Evolutionary conservation across 23 red algal species (phyloP).

Genomic region (Agarophyton chilense): DNA sequence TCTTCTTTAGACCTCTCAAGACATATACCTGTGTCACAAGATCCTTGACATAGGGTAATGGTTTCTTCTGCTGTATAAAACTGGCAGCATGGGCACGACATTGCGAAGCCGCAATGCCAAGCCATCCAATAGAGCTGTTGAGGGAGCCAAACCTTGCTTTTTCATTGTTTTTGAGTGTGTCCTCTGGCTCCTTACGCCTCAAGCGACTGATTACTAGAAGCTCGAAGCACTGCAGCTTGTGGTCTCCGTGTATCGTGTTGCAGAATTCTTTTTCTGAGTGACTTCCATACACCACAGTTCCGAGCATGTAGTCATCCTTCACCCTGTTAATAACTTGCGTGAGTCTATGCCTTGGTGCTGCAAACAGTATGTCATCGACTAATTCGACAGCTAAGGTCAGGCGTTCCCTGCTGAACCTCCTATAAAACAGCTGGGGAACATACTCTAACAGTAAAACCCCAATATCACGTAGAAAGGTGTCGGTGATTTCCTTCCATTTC

Average conservation of each 20-base stretch:
- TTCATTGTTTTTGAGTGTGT: too few species aligned
- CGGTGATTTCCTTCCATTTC: slow-evolving; percentile 33
- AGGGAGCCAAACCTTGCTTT: too few species aligned
- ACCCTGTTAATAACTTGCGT: not conserved
- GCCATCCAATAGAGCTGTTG: too few species aligned
- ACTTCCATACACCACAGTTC: slow-evolving; percentile 25
- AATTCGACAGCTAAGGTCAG: not conserved
- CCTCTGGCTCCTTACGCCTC: too few species aligned
- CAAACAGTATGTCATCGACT: slow-evolving; percentile 59
- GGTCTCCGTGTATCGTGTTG: not conserved
- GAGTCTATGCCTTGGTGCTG: not conserved
- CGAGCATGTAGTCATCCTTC: not conserved
- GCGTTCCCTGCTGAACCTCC: not conserved
- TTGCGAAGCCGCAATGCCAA: too few species aligned
- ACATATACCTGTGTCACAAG: too few species aligned
- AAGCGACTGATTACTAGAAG: too few species aligned
- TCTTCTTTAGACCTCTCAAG: too few species aligned
- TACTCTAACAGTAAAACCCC: slow-evolving; percentile 8
- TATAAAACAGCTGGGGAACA: slow-evolving; percentile 50
- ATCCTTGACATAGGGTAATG: too few species aligned
- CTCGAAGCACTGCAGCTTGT: too few species aligned
- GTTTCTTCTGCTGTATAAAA: too few species aligned
- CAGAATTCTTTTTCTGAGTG: not conserved
- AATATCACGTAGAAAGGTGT: not conserved
- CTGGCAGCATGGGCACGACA: too few species aligned